Conservation (phyloP, 2,329 filamentous ascomycete genomes). For the Aspergillus unguis region DNA sequence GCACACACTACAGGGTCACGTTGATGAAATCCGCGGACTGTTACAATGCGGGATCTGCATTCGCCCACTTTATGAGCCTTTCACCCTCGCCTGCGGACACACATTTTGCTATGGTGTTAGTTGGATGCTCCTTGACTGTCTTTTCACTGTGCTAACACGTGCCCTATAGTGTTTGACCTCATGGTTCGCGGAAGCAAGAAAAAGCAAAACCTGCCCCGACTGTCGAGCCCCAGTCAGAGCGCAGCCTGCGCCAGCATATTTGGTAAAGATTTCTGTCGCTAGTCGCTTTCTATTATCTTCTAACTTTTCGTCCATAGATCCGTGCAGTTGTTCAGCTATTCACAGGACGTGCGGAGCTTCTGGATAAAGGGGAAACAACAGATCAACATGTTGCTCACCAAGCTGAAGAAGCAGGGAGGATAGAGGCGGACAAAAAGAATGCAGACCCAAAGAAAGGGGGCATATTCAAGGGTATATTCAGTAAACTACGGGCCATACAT, state of each 20-base stretch:
- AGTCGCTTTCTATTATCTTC: neutral
- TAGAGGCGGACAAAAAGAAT: constrained; percentile 60
- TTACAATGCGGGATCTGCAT: constrained; percentile 68
- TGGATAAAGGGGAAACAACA: constrained; percentile 61
- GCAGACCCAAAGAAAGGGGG: constrained; percentile 50
- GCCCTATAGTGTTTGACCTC: constrained; percentile 53
- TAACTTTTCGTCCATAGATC: constrained; percentile 43
- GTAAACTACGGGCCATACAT: constrained; percentile 22
- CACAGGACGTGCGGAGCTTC: constrained; percentile 56
- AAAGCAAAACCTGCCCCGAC: constrained; percentile 65
- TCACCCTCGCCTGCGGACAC: constrained; percentile 65
- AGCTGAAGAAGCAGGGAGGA: constrained; percentile 56
- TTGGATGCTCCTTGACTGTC: constrained; percentile 4
- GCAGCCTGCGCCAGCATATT: constrained; percentile 62
- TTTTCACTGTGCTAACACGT: constrained; percentile 10
- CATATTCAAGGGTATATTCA: constrained; percentile 62
- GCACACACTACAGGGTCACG: constrained; percentile 50
- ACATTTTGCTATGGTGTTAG: constrained; percentile 67
- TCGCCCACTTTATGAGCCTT: constrained; percentile 66
- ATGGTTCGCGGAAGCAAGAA: constrained; percentile 53
- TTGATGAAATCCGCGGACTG: constrained; percentile 59
- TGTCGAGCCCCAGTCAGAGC: constrained; percentile 59
- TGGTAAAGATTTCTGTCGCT: constrained; percentile 44
- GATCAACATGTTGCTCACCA: constrained; percentile 59
- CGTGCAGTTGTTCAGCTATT: constrained; percentile 64